Evolutionary conservation across 1,139 yeast genomes (phyloP), one percentile per base, ranked within the genome.

Genomic region (Geotrichum bryndzae): DNA sequence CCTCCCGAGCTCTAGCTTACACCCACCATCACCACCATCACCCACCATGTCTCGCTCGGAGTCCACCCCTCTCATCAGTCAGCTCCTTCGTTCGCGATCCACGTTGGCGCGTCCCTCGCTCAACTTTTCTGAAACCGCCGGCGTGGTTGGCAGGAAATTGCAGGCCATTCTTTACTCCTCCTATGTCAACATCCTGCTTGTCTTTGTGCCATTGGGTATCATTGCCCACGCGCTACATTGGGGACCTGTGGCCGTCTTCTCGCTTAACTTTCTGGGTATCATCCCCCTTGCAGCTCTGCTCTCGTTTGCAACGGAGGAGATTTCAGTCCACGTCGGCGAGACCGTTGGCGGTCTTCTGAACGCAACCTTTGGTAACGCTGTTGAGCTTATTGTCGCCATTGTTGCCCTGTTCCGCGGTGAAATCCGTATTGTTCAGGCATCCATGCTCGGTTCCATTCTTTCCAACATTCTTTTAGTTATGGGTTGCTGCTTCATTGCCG

Each of bases 321-420:
- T 94, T 64, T 85, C 97, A 51, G 90, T 84, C 64, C 86, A 88
- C 67, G 91, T 90, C 29, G 64, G 63, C 2, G 71, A 90, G 70
- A 91, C 97, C 8, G 68, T 92, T 45, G 98, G 98, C 27, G 98
- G 98, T 0, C 80, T 94, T 67, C 79, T 94, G 70, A 94, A 94
- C 76, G 98, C 98, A 2, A 92, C 98, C 11, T 89, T 94, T 73
- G 99, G 99, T 64, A 94, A 94, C 75, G 97, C 96, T 6, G 90
- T 77, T 38, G 99, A 94, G 76, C 84, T 94, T 67, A 94, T 94
- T 74, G 97, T 94, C 57, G 90, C 97, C 0, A 79, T 94, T 45
- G 90, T 94, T 69, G 99, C 99, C 1, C 80, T 94, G 70, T 80
- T 78, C 68, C 87, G 88, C 55, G 90, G 91, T 68, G 97, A 94